phyloP scores from a whole-genome alignment of 768 basidiomycete species.

The Piloderma croceum region DNA sequence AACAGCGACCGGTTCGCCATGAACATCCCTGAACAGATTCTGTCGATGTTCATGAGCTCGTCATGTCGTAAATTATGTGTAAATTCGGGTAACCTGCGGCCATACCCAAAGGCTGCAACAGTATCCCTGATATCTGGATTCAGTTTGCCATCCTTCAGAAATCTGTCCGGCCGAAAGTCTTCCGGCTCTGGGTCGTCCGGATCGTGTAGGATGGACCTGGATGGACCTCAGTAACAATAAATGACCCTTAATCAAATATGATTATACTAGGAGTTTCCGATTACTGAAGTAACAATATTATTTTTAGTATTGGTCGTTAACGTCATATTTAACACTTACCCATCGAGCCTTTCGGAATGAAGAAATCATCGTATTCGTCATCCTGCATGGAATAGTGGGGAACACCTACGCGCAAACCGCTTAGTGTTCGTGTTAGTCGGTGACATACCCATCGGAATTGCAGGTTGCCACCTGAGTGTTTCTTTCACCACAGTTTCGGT shows the following conservation, averaged over 20 bases:
- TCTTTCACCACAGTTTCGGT: constrained; percentile 39
- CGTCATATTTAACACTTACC: no score
- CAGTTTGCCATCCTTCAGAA: constrained; percentile 13
- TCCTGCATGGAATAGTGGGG: constrained; percentile 1
- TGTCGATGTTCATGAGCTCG: no score
- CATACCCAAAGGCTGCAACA: constrained; percentile 1
- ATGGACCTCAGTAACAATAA: neutral
- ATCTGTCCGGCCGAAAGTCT: constrained; percentile 25
- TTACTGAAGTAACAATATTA: neutral
- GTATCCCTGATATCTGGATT: constrained; percentile 4
- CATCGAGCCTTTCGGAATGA: no score
- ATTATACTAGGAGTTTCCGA: constrained; percentile 2
- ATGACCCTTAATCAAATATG: neutral
- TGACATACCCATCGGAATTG: constrained; percentile 31
- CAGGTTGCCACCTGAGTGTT: constrained; percentile 35
- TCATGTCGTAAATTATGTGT: constrained; percentile 9
- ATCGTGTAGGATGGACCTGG: constrained; percentile 27
- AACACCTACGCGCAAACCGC: neutral
- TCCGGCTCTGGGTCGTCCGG: constrained; percentile 21
- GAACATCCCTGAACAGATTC: constrained; percentile 8
- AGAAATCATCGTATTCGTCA: constrained; percentile 5
- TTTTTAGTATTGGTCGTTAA: no score
- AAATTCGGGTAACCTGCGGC: constrained; percentile 4
- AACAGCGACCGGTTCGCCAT: constrained; percentile 9
- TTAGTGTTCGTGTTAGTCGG: neutral